phyloP scores from a whole-genome alignment of 495 filamentous ascomycete genomes.

The Xylaria palmicola region DNA sequence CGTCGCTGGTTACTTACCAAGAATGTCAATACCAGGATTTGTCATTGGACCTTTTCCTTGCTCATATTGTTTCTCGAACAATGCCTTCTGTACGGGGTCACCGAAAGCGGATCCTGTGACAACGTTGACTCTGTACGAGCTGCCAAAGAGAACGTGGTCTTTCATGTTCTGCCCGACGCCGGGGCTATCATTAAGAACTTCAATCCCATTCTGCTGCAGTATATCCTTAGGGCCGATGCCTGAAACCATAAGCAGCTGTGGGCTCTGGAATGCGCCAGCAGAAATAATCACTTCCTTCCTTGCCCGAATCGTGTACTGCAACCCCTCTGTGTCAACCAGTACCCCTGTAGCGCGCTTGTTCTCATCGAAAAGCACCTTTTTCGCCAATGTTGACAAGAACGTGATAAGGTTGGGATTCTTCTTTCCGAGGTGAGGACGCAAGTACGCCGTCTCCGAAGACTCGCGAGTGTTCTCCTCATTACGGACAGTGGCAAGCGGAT shows the following conservation, averaged over 20 bases:
- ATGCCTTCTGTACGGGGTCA: not conserved
- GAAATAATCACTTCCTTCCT: conserved; percentile 58
- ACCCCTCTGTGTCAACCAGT: conserved; percentile 34
- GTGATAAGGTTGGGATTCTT: conserved; percentile 7
- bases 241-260: conserved; percentile 46
- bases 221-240: conserved; percentile 23
- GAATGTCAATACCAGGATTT: conserved; percentile 11
- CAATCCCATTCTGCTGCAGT: conserved; percentile 33
- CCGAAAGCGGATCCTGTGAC: not conserved
- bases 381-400: conserved; percentile 12
- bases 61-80: not conserved
- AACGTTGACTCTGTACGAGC: conserved; percentile 8
- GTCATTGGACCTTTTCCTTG: conserved; percentile 2
- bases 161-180: conserved; percentile 53
- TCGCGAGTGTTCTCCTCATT: conserved; percentile 16
- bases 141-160: conserved; percentile 27
- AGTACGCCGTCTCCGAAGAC: conserved; percentile 20
- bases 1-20: not conserved
- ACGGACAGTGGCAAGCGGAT: conserved; percentile 27
- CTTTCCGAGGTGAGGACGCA: not conserved
- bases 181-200: conserved; percentile 38
- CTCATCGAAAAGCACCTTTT: conserved; percentile 30
- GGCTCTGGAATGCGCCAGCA: conserved; percentile 46
- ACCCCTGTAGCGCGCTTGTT: conserved; percentile 51
- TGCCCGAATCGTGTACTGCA: conserved; percentile 43